Base-by-base conservation (phyloP, 108 stramenopile species). In the Parietichytrium sp. region DNA sequence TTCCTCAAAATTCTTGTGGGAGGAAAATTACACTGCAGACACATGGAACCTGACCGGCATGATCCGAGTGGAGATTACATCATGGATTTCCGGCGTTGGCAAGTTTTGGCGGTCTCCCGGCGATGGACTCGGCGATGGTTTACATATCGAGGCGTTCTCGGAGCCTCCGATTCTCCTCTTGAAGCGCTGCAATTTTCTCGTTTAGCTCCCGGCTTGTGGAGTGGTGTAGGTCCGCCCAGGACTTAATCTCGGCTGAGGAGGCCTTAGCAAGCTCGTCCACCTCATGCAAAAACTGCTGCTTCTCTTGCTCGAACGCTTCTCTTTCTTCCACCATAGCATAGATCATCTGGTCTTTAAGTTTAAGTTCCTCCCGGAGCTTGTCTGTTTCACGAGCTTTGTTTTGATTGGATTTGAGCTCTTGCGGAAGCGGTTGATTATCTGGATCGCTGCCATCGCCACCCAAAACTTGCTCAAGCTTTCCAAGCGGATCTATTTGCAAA, bases 281-380 rank as follows among this genome's bases (percentile, higher is more conserved):
- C 61, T 72, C 61, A 0, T 36, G 20, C 1, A 72, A 42, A 72
- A 72, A 72, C 1, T 72, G 38, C 29, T 33, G 61, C 42, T 72
- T 72, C 45, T 72, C 38, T 42, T 72, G 61, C 61, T 72, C 61
- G 45, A 72, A 72, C 23, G 20, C 33, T 25, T 72, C 61, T 16
- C 61, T 33, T 42, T 72, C 61, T 38, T 72, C 38, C 42, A 72
- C 61, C 8, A 72, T 33, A n/a, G 61, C 45, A n/a, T 45, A 72
- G 33, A 72, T 72, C 61, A 72, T 72, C 20, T 72, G 61, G 33
- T 72, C 61, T 27, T 72, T 72, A 42, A 72, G 61, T 7, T 25
- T 33, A n/a, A 72, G 10, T 27, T 72, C 38, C 29, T 72, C 61
- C 33, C 42, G 33, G 13, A 72, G 61, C 42, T 72, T 72, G 42